Evolutionary conservation across 1,139 yeast species (phyloP).

Genomic region (Blastobotrys arbuscula): DNA sequence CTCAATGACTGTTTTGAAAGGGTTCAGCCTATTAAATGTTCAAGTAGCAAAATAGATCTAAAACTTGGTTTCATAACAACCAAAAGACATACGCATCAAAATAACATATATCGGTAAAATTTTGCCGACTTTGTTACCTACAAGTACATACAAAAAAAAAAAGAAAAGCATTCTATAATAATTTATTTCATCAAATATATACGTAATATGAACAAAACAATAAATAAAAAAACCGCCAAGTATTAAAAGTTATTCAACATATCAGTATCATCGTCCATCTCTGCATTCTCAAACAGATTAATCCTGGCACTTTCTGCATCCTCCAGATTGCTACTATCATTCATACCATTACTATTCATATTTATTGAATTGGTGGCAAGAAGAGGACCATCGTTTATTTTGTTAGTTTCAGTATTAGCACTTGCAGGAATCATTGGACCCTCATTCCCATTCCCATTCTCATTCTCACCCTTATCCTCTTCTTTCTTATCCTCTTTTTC

Average conservation of each 20-base stretch:
- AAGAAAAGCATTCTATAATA: not conserved
- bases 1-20: too few species aligned
- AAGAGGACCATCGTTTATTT: too few species aligned
- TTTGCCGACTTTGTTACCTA: too few species aligned
- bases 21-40: too few species aligned
- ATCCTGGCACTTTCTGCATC: not conserved
- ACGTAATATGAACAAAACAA: not conserved
- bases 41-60: too few species aligned
- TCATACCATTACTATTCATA: too few species aligned
- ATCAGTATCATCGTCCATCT: not conserved
- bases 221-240: not conserved
- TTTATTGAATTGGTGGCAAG: too few species aligned
- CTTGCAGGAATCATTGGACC: not conserved
- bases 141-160: too few species aligned
- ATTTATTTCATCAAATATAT: not conserved
- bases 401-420: too few species aligned
- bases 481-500: not conserved
- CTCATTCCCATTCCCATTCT: not conserved
- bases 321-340: not conserved
- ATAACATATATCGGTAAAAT: too few species aligned
- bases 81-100: too few species aligned
- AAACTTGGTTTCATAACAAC: too few species aligned
- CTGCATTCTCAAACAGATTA: not conserved
- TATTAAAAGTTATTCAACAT: slow-evolving; percentile 5
- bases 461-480: not conserved